phyloP scores from a whole-genome alignment of 1,284 basidiomycete species.

The Moniliella sp. region DNA sequence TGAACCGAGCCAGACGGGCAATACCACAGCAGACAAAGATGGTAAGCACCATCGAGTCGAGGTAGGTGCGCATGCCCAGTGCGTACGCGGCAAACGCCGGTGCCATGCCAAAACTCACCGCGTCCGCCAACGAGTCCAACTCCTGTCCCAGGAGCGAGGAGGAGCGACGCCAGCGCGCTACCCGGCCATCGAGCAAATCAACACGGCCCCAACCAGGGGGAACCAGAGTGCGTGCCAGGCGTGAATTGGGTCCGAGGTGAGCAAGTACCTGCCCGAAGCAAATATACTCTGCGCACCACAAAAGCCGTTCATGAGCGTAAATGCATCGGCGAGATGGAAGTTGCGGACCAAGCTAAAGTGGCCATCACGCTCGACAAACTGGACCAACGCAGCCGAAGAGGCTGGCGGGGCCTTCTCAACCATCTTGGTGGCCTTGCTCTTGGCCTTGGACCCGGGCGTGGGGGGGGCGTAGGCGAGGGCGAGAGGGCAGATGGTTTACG shows the following conservation, averaged over 20 bases:
- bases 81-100: constrained; percentile 77
- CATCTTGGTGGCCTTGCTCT: no score
- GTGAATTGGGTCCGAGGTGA: constrained; percentile 51
- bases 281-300: constrained; percentile 91
- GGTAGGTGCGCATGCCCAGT: constrained; percentile 65
- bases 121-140: constrained; percentile 81
- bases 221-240: constrained; percentile 52
- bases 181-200: constrained; percentile 96
- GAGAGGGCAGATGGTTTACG: no score
- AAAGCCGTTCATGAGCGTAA: constrained; percentile 99
- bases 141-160: constrained; percentile 95
- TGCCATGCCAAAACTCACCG: constrained; percentile 81
- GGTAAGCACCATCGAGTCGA: constrained; percentile 68
- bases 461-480: no score
- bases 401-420: no score
- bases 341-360: constrained; percentile 40
- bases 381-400: no score
- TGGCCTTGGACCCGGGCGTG: no score
- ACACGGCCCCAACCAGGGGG: constrained; percentile 84
- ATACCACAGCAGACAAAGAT: constrained; percentile 86
- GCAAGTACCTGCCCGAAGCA: constrained; percentile 66
- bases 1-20: constrained; percentile 86
- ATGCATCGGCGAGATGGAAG: constrained; percentile 88
- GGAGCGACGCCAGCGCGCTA: constrained; percentile 85
- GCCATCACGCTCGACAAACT: constrained; percentile 29